Base-by-base conservation (phyloP, 257 asterid genomes). In the Jacaranda mimosifolia region DNA sequence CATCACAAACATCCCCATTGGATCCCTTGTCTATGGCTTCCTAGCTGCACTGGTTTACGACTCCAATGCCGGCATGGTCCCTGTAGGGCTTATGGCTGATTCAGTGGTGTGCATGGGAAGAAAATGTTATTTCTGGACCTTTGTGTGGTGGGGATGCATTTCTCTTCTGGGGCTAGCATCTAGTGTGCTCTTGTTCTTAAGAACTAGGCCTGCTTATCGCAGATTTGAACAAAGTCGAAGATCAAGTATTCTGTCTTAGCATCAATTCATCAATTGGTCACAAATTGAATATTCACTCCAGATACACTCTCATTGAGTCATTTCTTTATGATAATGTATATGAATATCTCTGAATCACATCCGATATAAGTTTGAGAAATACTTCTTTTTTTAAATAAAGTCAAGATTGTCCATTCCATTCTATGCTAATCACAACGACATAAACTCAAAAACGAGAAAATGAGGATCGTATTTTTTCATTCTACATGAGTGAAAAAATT, bases 121-220 rank as follows among this genome's bases (percentile, higher is more conserved):
- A 64, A 67, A 85, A 19, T 94, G 99, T 83, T 94, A 92, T 68
- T 87, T 79, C 74, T 73, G 64, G 52, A 92, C 98, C 8, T 94
- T 94, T 80, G 77, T 92, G 63, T 86, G 87, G 88, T 94, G 98
- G 98, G 98, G 96, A n/a, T 85, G 91, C 75, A 83, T 94, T 38
- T 89, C 99, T n/a, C 51, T 92, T 55, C 13, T 94, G 73, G 98
- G 99, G 36, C 18, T 94, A 1, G 84, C 78, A 0, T 88, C 91
- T 10, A 86, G 98, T 84, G 35, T 90, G 56, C 53, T 89, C 72
- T 73, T 94, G 85, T 92, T 86, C 81, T 76, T 92, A 36, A 87
- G 98, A 87, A 91, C 95, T 60, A 81, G 83, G 68, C 83, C 73
- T 38, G 97, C 90, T 59, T 94, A 94, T 80, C 83, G 75, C 32